A percentile compares a stretch with the other conserved stretches of the same genome.
Conservation (phyloP, 2,329 filamentous ascomycete genomes). For the Talaromyces sp. region DNA sequence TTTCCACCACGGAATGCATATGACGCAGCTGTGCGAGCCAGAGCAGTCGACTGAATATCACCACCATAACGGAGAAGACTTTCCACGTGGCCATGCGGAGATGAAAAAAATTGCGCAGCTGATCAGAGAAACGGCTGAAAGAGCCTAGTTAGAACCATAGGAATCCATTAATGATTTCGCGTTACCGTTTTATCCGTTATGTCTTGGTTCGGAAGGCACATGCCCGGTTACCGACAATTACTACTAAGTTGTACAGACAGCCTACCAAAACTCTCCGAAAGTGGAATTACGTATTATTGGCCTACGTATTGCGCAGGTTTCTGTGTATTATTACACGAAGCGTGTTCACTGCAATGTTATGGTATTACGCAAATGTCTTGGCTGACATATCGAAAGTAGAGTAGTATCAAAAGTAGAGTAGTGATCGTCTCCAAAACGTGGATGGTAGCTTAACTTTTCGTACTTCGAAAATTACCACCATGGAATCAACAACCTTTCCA, state of each 20-base stretch:
- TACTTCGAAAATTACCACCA: background rate
- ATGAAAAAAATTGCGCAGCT: constrained; percentile 14
- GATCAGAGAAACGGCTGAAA: constrained; percentile 14
- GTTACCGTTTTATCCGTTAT: background rate
- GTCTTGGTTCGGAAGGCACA: background rate
- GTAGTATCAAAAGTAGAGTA: background rate
- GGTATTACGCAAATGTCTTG: background rate
- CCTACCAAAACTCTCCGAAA: background rate
- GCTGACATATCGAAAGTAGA: background rate
- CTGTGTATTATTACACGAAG: background rate
- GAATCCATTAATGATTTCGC: background rate
- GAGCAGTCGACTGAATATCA: constrained; percentile 11
- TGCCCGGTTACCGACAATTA: background rate
- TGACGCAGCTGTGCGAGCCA: constrained; percentile 13
- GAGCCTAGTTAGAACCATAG: background rate
- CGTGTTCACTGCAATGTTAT: background rate
- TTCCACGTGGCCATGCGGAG: constrained; percentile 13
- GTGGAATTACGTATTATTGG: too few species aligned
- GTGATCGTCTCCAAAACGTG: background rate
- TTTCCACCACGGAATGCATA: constrained; percentile 10
- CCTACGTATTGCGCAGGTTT: too few species aligned
- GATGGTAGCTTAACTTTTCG: background rate
- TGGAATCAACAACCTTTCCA: background rate
- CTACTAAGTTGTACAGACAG: background rate
- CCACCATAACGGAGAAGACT: constrained; percentile 15